Percentiles rank a stretch among this genome's conserved stretches.
Conservation (phyloP, 1,284 basidiomycete genomes). For the Cryptococcus sp. region DNA sequence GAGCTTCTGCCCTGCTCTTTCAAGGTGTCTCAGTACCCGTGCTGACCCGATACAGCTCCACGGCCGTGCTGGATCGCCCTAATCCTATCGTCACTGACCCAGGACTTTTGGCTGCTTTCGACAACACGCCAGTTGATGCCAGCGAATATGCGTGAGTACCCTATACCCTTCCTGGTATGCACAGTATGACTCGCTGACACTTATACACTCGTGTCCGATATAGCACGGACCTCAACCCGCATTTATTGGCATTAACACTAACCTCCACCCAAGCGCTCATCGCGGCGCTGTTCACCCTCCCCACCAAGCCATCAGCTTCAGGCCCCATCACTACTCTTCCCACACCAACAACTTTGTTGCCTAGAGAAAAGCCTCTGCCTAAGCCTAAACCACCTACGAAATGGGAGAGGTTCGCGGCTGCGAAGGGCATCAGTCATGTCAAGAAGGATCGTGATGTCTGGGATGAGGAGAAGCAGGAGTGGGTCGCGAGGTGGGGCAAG, state of each 20-base stretch:
- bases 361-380: conserved; percentile 88
- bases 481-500: conserved; percentile 90
- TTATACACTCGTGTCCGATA: not conserved
- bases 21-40: not conserved
- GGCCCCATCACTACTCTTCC: conserved; percentile 86
- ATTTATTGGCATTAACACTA: conserved; percentile 76
- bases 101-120: conserved; percentile 81
- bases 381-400: conserved; percentile 91
- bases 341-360: conserved; percentile 70
- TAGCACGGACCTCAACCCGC: conserved; percentile 75
- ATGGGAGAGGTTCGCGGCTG: conserved; percentile 93
- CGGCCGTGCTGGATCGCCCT: conserved; percentile 69
- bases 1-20: conserved; percentile 11
- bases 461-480: conserved; percentile 93
- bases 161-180: not conserved
- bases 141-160: conserved; percentile 71
- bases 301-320: conserved; percentile 73
- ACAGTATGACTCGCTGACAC: conserved; percentile 1
- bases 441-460: conserved; percentile 80
- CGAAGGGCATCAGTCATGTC: conserved; percentile 88
- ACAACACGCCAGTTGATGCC: conserved; percentile 80
- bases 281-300: conserved; percentile 77
- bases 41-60: conserved; percentile 32
- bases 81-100: conserved; percentile 79
- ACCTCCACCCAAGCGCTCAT: conserved; percentile 85